These are phyloP conservation scores for Corrigiola litoralis DNA, from an alignment of 179 eudicot genomes.

Conservation along the genomic window DNA sequence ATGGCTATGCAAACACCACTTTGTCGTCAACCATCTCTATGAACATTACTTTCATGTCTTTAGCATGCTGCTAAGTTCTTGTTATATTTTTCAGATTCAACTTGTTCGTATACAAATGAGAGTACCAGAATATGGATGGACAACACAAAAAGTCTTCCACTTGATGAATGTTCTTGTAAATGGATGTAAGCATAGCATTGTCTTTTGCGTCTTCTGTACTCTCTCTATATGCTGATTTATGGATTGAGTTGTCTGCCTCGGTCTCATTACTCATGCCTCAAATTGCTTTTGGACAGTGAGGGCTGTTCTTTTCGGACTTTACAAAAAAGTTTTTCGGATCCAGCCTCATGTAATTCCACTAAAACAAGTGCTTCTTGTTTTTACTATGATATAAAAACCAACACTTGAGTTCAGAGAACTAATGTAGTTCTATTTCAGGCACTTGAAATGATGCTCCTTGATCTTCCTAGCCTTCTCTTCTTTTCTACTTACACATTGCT, in stretches of 20 bases:
- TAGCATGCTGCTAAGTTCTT: neutral
- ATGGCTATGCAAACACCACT: no score
- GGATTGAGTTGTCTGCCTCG: no score
- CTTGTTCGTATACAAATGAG: constrained; percentile 54
- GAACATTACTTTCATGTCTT: neutral
- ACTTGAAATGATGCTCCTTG: constrained; percentile 55
- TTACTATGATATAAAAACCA: neutral
- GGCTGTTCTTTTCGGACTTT: constrained; percentile 54
- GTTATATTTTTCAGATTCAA: constrained; percentile 47
- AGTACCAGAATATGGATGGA: constrained; percentile 75
- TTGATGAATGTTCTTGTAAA: constrained; percentile 66
- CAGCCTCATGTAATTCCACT: constrained; percentile 35
- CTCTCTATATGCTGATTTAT: neutral
- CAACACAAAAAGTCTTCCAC: constrained; percentile 76
- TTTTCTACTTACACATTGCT: constrained; percentile 84
- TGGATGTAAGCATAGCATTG: constrained; percentile 46
- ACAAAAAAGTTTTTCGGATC: constrained; percentile 37
- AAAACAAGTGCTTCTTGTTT: neutral
- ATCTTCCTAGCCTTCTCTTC: constrained; percentile 79
- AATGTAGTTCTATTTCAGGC: constrained; percentile 29
- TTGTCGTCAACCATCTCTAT: no score
- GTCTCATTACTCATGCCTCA: neutral
- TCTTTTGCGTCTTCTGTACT: neutral
- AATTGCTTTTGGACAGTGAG: constrained; percentile 39
- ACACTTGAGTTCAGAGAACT: neutral